These are phyloP conservation scores for Echeveria elegans DNA, from an alignment of 164 flowering plant species.

Conservation along the genomic window DNA sequence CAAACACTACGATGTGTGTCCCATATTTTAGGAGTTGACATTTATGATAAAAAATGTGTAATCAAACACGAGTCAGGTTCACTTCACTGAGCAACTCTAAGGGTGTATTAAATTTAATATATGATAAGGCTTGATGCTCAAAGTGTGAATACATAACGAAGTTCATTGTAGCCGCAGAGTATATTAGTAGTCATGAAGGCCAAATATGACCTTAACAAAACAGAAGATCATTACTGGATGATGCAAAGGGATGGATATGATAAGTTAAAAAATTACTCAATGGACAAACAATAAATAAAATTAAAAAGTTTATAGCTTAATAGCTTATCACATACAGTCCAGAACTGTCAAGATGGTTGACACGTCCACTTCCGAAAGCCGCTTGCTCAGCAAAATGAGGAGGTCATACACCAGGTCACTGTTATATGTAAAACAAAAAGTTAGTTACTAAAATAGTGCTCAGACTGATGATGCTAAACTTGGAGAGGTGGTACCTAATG, in stretches of 20 bases:
- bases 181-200: background rate
- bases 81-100: background rate
- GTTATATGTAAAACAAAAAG: constrained; percentile 18
- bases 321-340: constrained; percentile 49
- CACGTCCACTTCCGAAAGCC: constrained; percentile 74
- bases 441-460: background rate
- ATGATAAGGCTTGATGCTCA: background rate
- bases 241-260: background rate
- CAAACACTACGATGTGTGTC: background rate
- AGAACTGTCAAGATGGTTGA: constrained; percentile 76
- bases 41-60: background rate
- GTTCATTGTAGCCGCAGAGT: background rate
- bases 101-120: background rate
- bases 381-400: constrained; percentile 59
- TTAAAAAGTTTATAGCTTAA: background rate
- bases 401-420: constrained; percentile 94
- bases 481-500: too few species aligned
- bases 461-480: too few species aligned
- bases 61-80: background rate
- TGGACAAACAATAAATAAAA: background rate
- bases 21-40: background rate
- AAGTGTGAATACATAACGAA: background rate
- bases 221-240: background rate
- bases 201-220: background rate
- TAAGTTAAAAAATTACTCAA: background rate